These are phyloP conservation scores for Oemleria cerasiformis DNA, from an alignment of 306 rosid species.

Conservation along the genomic window DNA sequence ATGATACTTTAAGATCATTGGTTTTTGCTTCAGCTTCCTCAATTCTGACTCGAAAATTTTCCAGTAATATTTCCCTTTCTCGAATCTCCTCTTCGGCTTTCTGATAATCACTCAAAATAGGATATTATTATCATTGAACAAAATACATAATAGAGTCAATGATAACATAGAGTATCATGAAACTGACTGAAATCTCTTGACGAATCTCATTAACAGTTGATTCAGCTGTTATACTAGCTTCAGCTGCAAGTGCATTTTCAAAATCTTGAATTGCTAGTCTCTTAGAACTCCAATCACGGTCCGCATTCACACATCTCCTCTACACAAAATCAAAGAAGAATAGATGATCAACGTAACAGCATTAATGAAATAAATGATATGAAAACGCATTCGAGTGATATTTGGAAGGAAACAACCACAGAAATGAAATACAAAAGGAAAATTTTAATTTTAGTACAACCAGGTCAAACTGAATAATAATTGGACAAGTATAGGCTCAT, in stretches of 20 bases:
- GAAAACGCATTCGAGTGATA: neutral
- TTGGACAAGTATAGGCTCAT: neutral
- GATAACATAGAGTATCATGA: constrained; percentile 14
- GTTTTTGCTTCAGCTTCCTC: constrained; percentile 53
- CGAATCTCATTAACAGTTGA: constrained; percentile 68
- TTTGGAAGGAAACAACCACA: neutral
- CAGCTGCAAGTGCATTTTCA: constrained; percentile 40
- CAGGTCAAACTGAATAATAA: neutral
- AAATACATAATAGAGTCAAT: neutral
- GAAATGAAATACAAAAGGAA: neutral
- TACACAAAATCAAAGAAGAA: constrained; percentile 26
- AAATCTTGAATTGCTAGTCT: constrained; percentile 48
- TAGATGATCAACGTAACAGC: constrained; percentile 12
- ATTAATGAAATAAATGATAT: neutral
- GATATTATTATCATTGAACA: constrained; percentile 10
- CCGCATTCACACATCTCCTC: constrained; percentile 50
- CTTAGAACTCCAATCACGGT: constrained; percentile 41
- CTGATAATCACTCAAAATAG: constrained; percentile 41
- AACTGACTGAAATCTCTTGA: constrained; percentile 72
- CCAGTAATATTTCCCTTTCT: constrained; percentile 35
- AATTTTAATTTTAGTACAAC: neutral
- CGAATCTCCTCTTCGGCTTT: constrained; percentile 43
- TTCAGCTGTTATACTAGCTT: constrained; percentile 44
- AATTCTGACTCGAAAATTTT: constrained; percentile 40
- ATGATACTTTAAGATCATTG: constrained; percentile 49